Conservation (phyloP, 805 yeast species). For the Wickerhamomyces chaumierensis region DNA sequence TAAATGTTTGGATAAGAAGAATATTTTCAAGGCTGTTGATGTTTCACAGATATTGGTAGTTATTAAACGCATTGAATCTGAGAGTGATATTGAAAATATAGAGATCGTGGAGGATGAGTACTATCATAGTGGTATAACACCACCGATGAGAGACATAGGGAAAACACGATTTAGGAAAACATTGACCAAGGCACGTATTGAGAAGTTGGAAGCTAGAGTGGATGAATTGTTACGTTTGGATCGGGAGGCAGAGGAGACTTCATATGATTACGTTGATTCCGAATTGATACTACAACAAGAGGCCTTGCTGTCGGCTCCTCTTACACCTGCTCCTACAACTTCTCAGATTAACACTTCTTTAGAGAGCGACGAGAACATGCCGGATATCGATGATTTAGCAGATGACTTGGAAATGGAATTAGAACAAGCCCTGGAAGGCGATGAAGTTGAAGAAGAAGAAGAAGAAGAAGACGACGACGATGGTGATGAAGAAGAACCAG, state of each 20-base stretch:
- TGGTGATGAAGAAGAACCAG: conserved; percentile 6
- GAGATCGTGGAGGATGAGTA: conserved; percentile 27
- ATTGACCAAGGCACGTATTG: conserved; percentile 59
- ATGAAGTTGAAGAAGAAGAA: conserved; percentile 5
- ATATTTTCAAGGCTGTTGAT: conserved; percentile 78
- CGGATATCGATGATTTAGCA: conserved; percentile 9
- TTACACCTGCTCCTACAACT: background rate
- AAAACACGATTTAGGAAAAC: conserved; percentile 63
- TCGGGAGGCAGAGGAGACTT: conserved; percentile 72
- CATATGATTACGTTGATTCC: conserved; percentile 63
- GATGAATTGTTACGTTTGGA: conserved; percentile 67
- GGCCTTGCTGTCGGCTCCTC: conserved; percentile 5
- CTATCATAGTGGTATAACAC: conserved; percentile 58
- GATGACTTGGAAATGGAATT: conserved; percentile 45
- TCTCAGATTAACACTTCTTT: background rate
- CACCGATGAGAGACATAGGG: conserved; percentile 64
- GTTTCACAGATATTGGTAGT: conserved; percentile 78
- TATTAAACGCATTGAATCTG: conserved; percentile 37
- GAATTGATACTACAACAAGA: conserved; percentile 21
- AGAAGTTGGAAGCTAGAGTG: conserved; percentile 68
- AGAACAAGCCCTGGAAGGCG: conserved; percentile 36
- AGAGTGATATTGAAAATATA: conserved; percentile 34
- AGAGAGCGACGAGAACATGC: background rate
- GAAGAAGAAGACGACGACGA: background rate
- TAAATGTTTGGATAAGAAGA: conserved; percentile 83